Percentiles rank a stretch among this genome's conserved stretches.
Evolutionary conservation across 495 filamentous ascomycete genomes (phyloP).

Genomic region (Xylaria telfairii): DNA sequence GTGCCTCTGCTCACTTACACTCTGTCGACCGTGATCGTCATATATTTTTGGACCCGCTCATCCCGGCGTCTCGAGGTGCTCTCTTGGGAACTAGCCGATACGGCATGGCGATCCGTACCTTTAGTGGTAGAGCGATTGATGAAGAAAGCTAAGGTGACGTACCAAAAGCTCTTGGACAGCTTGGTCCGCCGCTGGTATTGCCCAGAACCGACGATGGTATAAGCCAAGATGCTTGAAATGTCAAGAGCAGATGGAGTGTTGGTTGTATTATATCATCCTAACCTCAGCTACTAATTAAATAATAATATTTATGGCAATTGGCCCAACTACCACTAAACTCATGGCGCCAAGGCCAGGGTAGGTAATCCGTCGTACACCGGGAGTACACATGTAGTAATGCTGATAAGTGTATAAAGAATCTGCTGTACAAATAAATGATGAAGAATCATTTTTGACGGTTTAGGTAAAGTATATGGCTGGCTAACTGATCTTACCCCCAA

Average conservation of each 20-base stretch:
- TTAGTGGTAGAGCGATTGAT: background rate
- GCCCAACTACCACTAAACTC: no score
- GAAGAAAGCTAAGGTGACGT: background rate
- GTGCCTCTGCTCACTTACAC: constrained; percentile 1
- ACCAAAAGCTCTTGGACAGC: background rate
- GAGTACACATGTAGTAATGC: no score
- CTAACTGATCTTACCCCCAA: no score
- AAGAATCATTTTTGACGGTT: no score
- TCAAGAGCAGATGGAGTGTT: background rate
- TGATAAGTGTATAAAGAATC: no score
- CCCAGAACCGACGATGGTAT: background rate
- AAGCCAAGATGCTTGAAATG: background rate
- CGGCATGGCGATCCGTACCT: constrained; percentile 1
- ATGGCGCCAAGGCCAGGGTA: no score
- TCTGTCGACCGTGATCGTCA: background rate
- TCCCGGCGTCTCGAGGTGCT: background rate
- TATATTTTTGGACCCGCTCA: constrained; percentile 11
- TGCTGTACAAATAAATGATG: no score
- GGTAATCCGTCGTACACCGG: no score
- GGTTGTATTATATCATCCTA: background rate
- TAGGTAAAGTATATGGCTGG: no score
- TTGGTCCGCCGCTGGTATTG: background rate
- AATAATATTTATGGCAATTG: no score
- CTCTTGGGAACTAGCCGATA: background rate
- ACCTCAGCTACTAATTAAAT: no score